These are phyloP conservation scores for Phytopythium cucurbitacearum DNA, from an alignment of 352 stramenopile species.

Conservation along the genomic window DNA sequence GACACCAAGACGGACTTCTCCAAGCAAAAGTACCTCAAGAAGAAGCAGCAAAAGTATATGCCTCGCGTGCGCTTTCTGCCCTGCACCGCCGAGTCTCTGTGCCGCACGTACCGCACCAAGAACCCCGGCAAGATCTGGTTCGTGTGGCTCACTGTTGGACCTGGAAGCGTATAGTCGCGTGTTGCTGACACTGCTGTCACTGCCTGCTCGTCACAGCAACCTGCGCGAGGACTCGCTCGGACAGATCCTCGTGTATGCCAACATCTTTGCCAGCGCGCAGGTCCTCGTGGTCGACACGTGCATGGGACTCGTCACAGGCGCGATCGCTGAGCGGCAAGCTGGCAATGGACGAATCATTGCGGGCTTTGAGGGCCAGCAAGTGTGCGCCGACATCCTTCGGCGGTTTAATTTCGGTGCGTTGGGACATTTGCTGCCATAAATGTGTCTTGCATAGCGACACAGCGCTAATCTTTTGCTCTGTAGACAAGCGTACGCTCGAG, in stretches of 20 bases:
- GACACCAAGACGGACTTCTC: conserved; percentile 94
- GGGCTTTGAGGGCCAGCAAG: conserved; percentile 71
- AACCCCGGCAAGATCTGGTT: conserved; percentile 88
- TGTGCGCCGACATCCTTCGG: conserved; percentile 68
- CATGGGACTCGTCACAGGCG: conserved; percentile 89
- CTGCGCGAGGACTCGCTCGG: conserved; percentile 92
- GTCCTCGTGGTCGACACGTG: conserved; percentile 92
- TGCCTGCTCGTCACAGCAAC: conserved; percentile 23
- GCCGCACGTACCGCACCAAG: conserved; percentile 85
- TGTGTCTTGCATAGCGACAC: neutral
- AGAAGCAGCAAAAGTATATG: conserved; percentile 94
- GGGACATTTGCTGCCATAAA: neutral
- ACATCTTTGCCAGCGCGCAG: conserved; percentile 86
- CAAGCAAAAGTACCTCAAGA: conserved; percentile 96
- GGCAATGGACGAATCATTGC: conserved; percentile 70
- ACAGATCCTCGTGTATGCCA: conserved; percentile 91
- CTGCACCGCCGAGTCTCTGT: conserved; percentile 89
- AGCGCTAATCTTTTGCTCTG: neutral
- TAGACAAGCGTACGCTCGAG: conserved; percentile 67
- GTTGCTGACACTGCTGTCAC: neutral
- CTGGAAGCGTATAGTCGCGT: neutral
- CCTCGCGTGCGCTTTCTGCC: conserved; percentile 77
- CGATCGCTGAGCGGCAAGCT: conserved; percentile 80
- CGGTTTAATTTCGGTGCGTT: conserved; percentile 81
- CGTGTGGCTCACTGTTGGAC: conserved; percentile 5